Percentiles rank a stretch among this genome's conserved stretches.
Conservation (phyloP, 257 asterid genomes). For the Nicotiana knightiana region DNA sequence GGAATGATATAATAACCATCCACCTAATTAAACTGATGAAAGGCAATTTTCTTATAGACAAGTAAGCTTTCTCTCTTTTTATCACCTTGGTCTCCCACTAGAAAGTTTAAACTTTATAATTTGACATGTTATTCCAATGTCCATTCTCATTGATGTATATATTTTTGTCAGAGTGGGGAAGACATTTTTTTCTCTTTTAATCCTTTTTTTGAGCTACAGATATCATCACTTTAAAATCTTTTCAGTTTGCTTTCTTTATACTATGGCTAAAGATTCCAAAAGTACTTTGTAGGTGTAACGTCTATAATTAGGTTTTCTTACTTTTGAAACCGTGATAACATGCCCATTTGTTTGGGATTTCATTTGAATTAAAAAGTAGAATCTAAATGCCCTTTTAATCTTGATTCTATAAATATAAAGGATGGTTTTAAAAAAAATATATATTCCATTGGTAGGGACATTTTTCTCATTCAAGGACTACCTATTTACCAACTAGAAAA, state of each 20-base stretch:
- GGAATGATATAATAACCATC: neutral
- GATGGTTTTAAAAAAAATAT: neutral
- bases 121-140: neutral
- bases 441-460: neutral
- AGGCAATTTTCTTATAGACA: neutral
- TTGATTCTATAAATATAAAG: neutral
- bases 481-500: constrained; percentile 10
- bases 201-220: neutral
- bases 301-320: neutral
- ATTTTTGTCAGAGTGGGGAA: neutral
- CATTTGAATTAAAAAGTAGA: neutral
- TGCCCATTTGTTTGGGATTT: neutral
- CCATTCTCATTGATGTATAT: neutral
- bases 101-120: neutral
- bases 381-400: neutral
- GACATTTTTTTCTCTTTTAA: neutral
- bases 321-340: neutral
- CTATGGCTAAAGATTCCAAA: neutral
- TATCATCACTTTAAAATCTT: constrained; percentile 1
- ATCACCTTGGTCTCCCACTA: constrained; percentile 13
- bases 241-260: neutral
- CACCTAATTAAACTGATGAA: neutral
- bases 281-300: neutral
- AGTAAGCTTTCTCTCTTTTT: neutral
- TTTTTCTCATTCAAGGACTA: neutral